A percentile compares a stretch with the other conserved stretches of the same genome.
These are phyloP conservation scores for Eucalyptus sp. DNA, from an alignment of 345 rosid species.

Conservation along the genomic window DNA sequence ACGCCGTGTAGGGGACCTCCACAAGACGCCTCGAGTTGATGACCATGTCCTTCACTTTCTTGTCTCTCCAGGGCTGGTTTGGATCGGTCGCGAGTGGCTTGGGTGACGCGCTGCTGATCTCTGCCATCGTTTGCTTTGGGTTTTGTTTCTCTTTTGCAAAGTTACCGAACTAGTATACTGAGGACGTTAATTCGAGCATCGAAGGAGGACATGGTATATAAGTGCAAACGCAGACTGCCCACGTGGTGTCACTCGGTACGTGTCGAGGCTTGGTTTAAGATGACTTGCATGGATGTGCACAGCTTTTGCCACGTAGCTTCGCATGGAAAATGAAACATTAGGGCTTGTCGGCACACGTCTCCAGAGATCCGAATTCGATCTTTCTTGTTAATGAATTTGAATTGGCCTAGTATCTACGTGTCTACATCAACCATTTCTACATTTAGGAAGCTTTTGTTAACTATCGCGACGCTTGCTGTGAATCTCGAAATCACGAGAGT, in stretches of 20 bases:
- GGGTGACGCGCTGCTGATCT: neutral
- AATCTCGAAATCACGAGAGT: neutral
- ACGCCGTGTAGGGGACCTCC: constrained; percentile 72
- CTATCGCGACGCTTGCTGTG: neutral
- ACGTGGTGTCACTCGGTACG: neutral
- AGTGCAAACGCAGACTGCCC: neutral
- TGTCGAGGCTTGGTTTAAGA: neutral
- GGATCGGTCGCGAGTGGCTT: neutral
- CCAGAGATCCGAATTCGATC: neutral
- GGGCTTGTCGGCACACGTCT: neutral
- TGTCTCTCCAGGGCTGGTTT: neutral
- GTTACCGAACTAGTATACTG: neutral
- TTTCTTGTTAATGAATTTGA: neutral
- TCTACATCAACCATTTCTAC: neutral
- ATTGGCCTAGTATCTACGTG: neutral
- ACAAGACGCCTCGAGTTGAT: constrained; percentile 30
- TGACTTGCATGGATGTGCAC: neutral
- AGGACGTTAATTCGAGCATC: neutral
- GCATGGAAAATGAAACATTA: neutral
- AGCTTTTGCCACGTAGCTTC: neutral
- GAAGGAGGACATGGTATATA: neutral
- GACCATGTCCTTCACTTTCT: constrained; percentile 39
- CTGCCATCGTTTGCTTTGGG: neutral
- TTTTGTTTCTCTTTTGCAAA: neutral
- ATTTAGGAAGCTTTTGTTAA: neutral